These are phyloP conservation scores for Hypoxylon sp. DNA, from an alignment of 2,329 filamentous ascomycete species.

Conservation along the genomic window DNA sequence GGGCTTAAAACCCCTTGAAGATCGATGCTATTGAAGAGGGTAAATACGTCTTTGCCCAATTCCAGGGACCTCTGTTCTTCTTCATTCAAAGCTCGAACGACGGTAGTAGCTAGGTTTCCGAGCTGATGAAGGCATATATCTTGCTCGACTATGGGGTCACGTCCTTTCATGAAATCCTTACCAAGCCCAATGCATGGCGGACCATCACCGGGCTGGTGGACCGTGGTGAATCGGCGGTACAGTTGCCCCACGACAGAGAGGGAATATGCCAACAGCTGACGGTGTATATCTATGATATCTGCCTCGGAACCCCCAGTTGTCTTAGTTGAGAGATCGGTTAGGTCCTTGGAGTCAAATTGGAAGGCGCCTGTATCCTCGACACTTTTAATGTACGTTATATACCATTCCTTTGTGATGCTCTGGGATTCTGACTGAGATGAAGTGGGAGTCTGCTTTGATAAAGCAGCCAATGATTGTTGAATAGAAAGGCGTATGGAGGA, in stretches of 20 bases:
- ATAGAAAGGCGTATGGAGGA: constrained; percentile 46
- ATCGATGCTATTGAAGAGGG: constrained; percentile 41
- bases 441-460: constrained; percentile 7
- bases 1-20: constrained; percentile 31
- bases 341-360: constrained; percentile 30
- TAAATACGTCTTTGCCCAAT: constrained; percentile 42
- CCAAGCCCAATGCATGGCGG: constrained; percentile 32
- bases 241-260: constrained; percentile 48
- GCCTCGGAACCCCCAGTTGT: constrained; percentile 25
- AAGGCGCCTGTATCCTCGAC: constrained; percentile 33
- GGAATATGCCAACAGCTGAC: constrained; percentile 44
- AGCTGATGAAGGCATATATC: constrained; percentile 47
- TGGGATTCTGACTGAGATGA: constrained; percentile 14
- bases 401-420: constrained; percentile 41
- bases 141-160: constrained; percentile 31
- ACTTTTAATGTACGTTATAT: constrained; percentile 20
- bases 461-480: constrained; percentile 29
- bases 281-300: constrained; percentile 13
- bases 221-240: constrained; percentile 47
- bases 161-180: constrained; percentile 27
- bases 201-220: constrained; percentile 2
- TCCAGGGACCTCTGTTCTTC: constrained; percentile 45
- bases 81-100: constrained; percentile 43
- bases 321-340: constrained; percentile 9
- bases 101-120: constrained; percentile 45